Evolutionary conservation across 176 grass and related monocot genomes (phyloP), one percentile per base, ranked within the genome.

Genomic region (Carex pumila): DNA sequence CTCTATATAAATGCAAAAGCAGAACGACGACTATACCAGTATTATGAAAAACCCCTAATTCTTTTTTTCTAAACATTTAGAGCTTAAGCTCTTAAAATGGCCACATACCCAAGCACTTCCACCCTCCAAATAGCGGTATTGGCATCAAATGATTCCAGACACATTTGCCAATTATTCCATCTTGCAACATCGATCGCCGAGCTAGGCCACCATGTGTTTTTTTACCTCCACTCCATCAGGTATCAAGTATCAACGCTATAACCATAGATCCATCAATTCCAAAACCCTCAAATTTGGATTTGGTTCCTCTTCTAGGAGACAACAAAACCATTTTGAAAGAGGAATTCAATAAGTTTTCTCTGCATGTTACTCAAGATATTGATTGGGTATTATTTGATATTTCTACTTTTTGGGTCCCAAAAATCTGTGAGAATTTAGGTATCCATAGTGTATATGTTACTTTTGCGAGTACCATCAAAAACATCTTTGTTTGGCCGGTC

Each of bases 341-440:
- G 59, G 6, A 8, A 7, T 81, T 81, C 29, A 14, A 29, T 11
- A 65, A 25, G 8, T 45, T 81, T 65, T 18, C 65, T 36, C 39
- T 43, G 36, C 58, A 25, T 47, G 36, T 39, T 22, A 13, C 14
- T 21, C 59, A 1, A 63, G 32, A 37, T n/a, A 6, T 81, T 3
- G 79, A 81, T 45, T 81, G 79, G 37, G 37, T 81, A 2, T 36
- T 81, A 18, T 81, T 65, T 25, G 79, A 81, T 45, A 41, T 41
- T 9, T 65, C 36, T 25, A 37, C 79, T 7, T 81, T 50, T 25
- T 81, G 79, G 79, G 59, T 41, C 15, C 57, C 79, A 19, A 4
- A 81, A 30, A 22, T 81, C 79, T 25, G 34, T 41, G 32, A 59
- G 34, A n/a, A 47, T 12, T 14, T 62, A 12, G 59, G 79, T 10